These are phyloP conservation scores for Pseudozyma sp. DNA, from an alignment of 1,284 basidiomycete species.

Conservation along the genomic window DNA sequence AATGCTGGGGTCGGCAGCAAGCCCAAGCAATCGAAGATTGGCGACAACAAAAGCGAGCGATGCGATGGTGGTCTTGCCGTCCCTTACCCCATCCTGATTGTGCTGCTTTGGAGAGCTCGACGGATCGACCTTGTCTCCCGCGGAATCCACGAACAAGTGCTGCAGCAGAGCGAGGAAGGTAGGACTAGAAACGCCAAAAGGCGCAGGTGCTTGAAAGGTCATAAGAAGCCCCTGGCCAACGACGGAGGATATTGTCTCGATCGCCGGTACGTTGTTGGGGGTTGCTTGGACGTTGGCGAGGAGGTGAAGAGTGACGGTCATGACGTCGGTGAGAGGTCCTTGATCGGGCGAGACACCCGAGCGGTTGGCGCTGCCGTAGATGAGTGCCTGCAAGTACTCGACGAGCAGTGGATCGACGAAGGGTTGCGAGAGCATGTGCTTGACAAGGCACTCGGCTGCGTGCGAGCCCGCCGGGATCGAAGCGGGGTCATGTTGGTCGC, in stretches of 20 bases:
- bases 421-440: slow-evolving; percentile 24
- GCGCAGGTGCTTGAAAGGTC: slow-evolving; percentile 27
- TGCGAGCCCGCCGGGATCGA: slow-evolving; percentile 15
- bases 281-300: slow-evolving; percentile 19
- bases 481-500: background rate
- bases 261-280: slow-evolving; percentile 26
- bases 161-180: slow-evolving; percentile 28
- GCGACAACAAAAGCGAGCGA: slow-evolving; percentile 28
- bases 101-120: background rate
- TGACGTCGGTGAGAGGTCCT: slow-evolving; percentile 44
- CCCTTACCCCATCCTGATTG: background rate
- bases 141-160: background rate
- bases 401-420: slow-evolving; percentile 43
- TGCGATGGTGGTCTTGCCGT: slow-evolving; percentile 9
- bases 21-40: slow-evolving; percentile 31
- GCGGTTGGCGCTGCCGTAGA: slow-evolving; percentile 40
- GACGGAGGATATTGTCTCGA: slow-evolving; percentile 44
- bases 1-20: slow-evolving; percentile 30
- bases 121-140: background rate
- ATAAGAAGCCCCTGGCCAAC: slow-evolving; percentile 44
- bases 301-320: slow-evolving; percentile 39
- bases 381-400: slow-evolving; percentile 39
- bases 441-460: slow-evolving; percentile 26
- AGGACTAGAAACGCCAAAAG: slow-evolving; percentile 19
- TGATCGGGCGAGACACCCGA: slow-evolving; percentile 34